Conservation (phyloP, 1,139 yeast species). For the Suzukiozyma palmioleophila region DNA sequence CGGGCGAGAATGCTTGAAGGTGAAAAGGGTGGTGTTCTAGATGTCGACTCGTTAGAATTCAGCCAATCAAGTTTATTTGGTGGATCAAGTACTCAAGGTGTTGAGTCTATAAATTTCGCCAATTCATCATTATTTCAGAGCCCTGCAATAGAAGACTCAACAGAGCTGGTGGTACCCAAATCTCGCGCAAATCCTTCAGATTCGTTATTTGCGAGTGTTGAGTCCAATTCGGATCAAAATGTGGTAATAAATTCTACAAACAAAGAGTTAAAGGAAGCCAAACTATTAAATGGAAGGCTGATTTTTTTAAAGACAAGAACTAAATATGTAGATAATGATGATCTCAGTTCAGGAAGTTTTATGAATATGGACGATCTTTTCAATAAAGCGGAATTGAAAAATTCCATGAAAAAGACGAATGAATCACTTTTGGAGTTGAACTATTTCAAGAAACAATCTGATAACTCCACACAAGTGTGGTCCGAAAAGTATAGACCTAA, state of each 20-base stretch:
- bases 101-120: constrained; percentile 3
- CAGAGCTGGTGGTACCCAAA: not conserved
- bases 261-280: constrained; percentile 15
- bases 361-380: constrained; percentile 31
- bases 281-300: constrained; percentile 22
- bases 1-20: not conserved
- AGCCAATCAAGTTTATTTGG: constrained; percentile 12
- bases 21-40: not conserved
- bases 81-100: constrained; percentile 1
- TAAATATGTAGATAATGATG: constrained; percentile 5
- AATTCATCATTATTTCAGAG: constrained; percentile 5
- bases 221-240: not conserved
- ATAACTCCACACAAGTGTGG: constrained; percentile 37
- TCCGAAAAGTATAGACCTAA: constrained; percentile 84
- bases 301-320: constrained; percentile 17
- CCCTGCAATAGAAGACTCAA: not conserved
- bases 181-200: not conserved
- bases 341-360: constrained; percentile 11
- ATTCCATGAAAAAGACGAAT: constrained; percentile 18
- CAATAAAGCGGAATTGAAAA: constrained; percentile 23
- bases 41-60: constrained; percentile 8
- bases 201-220: not conserved
- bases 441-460: not conserved
- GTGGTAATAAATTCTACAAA: not conserved
- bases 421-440: constrained; percentile 7